Evolutionary conservation across 768 basidiomycete species (phyloP).

Genomic region (Boletus subparvulus): DNA sequence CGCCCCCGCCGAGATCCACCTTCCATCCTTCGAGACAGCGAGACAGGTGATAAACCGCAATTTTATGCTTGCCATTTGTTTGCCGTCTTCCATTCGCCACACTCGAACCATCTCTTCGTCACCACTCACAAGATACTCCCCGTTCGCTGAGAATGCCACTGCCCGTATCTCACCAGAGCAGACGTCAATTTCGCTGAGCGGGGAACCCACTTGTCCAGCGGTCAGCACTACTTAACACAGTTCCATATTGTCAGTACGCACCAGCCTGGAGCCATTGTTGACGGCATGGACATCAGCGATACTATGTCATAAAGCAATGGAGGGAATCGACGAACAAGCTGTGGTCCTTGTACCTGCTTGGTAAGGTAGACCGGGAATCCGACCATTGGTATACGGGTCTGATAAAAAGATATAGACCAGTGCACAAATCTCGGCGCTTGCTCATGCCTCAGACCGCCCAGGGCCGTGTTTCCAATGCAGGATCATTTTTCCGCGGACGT

Average conservation of each 20-base stretch:
- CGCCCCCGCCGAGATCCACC: not conserved
- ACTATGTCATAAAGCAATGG: no score
- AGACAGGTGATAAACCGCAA: not conserved
- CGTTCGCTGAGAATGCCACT: not conserved
- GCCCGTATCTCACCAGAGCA: not conserved
- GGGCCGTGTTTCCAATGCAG: no score
- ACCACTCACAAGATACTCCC: not conserved
- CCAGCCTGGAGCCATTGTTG: not conserved
- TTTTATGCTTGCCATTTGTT: not conserved
- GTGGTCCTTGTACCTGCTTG: no score
- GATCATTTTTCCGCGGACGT: no score
- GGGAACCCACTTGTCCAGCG: not conserved
- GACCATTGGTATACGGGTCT: no score
- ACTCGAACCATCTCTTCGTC: not conserved
- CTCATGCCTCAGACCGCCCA: no score
- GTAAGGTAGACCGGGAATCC: no score
- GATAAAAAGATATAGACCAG: no score
- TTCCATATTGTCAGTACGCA: not conserved
- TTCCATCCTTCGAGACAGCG: not conserved
- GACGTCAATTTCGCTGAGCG: not conserved
- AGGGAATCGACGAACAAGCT: no score
- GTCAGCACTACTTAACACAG: not conserved
- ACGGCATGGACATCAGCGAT: no score
- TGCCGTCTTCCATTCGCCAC: not conserved
- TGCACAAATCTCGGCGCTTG: no score